Base-by-base conservation (phyloP, 805 yeast genomes). In the Saccharomycopsis amapae region DNA sequence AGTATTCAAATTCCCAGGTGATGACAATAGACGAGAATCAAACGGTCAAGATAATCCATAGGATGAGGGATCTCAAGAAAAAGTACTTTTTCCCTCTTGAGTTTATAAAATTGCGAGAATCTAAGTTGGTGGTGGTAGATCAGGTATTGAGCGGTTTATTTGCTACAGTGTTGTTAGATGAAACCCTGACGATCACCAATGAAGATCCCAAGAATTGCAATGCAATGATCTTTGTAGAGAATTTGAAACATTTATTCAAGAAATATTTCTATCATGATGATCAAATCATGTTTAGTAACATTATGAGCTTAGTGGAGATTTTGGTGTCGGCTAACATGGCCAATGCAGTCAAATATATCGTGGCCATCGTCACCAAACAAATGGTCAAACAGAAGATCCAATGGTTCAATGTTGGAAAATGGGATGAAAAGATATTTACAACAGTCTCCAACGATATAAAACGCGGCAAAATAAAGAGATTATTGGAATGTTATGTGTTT, bases 71-170 rank as follows among this genome's bases (percentile, higher is more conserved):
- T 26, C 7, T 26, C 7, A 26, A 12, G 30, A 26, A 12, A 9
- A 12, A 7, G 7, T 26, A 26, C 12, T 26, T 26, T 12, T 12
- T 9, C 12, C 30, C 30, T 26, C 12, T 26, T 7, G 30, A 26
- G 12, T 26, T 26, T 26, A 26, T 26, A 7, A 26, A 7, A 9
- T 26, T 26, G 7, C 30, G 12, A 12, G 12, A 26, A 26, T 7
- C 30, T 12, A 26, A 26, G 12, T 12, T 26, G 7, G 13, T 6
- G 6, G 7, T n/a, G 6, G 17, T 40, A 13, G 36, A 30, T 26
- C 20, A 13, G 19, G 20, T 34, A 5, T n/a, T 43, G 18, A 36
- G 30, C 20, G 42, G 42, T n/a, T 43, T 43, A 36, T 20, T 43
- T 15, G 30, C 24, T 15, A 12, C 10, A 10, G 19, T 17, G 7